A percentile compares a stretch with the other conserved stretches of the same genome.
phyloP scores from a whole-genome alignment of 768 basidiomycete genomes.

The Mycena amicta region DNA sequence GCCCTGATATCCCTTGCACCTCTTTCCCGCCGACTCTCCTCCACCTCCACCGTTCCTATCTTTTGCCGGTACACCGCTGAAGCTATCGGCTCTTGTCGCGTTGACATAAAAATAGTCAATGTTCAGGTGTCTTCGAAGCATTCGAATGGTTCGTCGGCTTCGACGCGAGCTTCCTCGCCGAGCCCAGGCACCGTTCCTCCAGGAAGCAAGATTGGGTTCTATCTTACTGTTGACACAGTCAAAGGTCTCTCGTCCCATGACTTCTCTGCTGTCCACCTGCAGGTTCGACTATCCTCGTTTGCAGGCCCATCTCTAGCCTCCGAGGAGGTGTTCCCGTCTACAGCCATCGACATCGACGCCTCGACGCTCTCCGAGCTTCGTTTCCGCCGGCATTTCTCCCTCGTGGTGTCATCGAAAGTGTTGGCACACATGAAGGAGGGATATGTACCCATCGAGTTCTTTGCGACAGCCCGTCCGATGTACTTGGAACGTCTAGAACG shows the following conservation, averaged over 20 bases:
- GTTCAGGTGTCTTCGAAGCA: slow-evolving; percentile 64
- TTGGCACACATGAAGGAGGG: slow-evolving; percentile 70
- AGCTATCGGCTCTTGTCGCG: slow-evolving; percentile 91
- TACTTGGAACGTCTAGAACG: slow-evolving; percentile 89
- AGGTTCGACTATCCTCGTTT: slow-evolving; percentile 87
- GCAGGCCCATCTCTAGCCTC: slow-evolving; percentile 67
- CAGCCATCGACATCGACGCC: slow-evolving; percentile 70
- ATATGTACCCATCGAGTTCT: slow-evolving; percentile 89
- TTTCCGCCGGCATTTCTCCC: slow-evolving; percentile 81
- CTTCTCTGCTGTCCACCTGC: slow-evolving; percentile 83
- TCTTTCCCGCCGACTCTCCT: slow-evolving; percentile 75
- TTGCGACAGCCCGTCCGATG: slow-evolving; percentile 76
- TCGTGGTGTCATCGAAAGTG: slow-evolving; percentile 75
- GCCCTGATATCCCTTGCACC: slow-evolving; percentile 82
- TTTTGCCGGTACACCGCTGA: slow-evolving; percentile 94
- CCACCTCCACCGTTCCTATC: slow-evolving; percentile 79
- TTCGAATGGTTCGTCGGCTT: slow-evolving; percentile 59
- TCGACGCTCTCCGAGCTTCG: slow-evolving; percentile 77
- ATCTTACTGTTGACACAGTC: slow-evolving; percentile 82
- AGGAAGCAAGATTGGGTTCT: slow-evolving; percentile 84
- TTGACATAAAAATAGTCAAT: slow-evolving; percentile 81
- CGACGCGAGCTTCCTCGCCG: slow-evolving; percentile 78
- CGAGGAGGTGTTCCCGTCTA: slow-evolving; percentile 84
- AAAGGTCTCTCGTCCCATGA: slow-evolving; percentile 90
- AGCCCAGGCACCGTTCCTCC: slow-evolving; percentile 64